phyloP scores from a whole-genome alignment of 305 asterid genomes.

The Fraxinus dipetala region DNA sequence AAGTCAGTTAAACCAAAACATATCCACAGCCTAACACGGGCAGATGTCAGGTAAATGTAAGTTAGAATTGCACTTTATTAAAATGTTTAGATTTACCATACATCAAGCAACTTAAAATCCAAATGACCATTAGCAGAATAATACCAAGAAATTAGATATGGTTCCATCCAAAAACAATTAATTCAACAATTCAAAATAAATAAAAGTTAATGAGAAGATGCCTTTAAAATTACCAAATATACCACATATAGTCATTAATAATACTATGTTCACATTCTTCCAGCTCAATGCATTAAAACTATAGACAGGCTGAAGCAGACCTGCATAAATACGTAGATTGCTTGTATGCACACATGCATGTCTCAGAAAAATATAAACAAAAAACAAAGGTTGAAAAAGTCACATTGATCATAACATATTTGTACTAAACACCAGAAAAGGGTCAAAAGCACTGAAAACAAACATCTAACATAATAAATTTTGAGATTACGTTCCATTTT shows the following conservation, averaged over 20 bases:
- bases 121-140: slow-evolving; percentile 15
- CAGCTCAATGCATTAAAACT: background rate
- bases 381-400: background rate
- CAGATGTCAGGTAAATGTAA: slow-evolving; percentile 14
- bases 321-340: background rate
- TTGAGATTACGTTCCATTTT: background rate
- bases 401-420: background rate
- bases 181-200: background rate
- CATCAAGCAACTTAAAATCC: background rate
- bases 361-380: background rate
- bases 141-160: slow-evolving; percentile 13
- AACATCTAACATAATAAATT: background rate
- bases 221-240: background rate
- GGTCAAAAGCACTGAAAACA: background rate
- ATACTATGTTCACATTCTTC: background rate
- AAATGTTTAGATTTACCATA: background rate
- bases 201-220: background rate
- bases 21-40: slow-evolving; percentile 26
- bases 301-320: background rate
- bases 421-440: background rate
- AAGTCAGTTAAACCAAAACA: slow-evolving; percentile 18
- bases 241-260: background rate
- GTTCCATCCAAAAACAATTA: slow-evolving; percentile 1
- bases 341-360: background rate
- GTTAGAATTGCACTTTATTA: background rate